Conservation (phyloP, 345 rosid genomes). For the Syzygium aqueum region DNA sequence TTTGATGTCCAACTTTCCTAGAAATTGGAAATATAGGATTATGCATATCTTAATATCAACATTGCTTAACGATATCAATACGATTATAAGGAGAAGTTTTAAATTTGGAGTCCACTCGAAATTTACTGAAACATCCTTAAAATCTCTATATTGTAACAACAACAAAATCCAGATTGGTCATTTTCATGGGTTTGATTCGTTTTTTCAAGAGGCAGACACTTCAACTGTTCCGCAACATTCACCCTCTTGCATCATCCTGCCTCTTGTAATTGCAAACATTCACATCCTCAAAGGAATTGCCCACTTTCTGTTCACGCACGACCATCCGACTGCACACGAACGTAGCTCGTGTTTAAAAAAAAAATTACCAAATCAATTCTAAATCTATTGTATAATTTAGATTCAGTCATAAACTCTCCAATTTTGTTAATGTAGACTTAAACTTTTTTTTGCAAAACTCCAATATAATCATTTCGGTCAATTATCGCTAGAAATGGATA, state of each 20-base stretch:
- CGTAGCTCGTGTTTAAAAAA: no score
- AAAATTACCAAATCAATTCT: no score
- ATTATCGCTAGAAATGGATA: no score
- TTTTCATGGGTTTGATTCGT: not conserved
- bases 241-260: not conserved
- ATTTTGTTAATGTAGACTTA: no score
- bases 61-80: not conserved
- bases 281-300: not conserved
- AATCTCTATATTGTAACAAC: not conserved
- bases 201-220: not conserved
- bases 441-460: no score
- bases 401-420: no score
- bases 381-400: no score
- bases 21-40: no score
- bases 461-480: no score
- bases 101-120: not conserved
- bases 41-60: no score
- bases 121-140: not conserved
- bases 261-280: not conserved
- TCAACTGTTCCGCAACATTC: not conserved
- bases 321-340: no score
- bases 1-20: no score
- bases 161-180: not conserved
- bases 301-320: not conserved
- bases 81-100: not conserved